These are phyloP conservation scores for Trichoderma sp. DNA, from an alignment of 2,329 filamentous ascomycete species.

Conservation along the genomic window DNA sequence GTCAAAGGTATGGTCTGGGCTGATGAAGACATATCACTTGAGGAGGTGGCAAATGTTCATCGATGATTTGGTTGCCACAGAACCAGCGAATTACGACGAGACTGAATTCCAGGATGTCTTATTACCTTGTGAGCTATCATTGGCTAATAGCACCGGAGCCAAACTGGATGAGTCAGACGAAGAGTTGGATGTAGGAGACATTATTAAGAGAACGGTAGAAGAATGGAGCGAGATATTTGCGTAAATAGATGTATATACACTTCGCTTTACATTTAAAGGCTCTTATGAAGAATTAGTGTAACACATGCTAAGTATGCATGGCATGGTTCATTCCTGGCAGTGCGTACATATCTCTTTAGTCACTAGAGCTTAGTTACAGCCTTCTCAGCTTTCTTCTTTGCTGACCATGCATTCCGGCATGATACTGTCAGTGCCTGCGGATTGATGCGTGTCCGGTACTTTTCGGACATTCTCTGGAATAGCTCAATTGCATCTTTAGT, in stretches of 20 bases:
- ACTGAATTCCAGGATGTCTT: neutral
- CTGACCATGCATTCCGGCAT: neutral
- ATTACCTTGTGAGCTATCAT: neutral
- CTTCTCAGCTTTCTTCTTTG: neutral
- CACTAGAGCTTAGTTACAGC: neutral
- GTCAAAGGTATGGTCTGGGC: constrained; percentile 47
- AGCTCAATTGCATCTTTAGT: neutral
- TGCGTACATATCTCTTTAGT: neutral
- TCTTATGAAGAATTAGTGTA: neutral
- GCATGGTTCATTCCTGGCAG: neutral
- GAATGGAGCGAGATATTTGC: neutral
- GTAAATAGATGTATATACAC: neutral
- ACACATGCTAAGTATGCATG: neutral
- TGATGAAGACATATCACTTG: constrained; percentile 46
- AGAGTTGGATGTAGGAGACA: neutral
- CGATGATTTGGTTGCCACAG: constrained; percentile 34
- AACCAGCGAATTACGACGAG: neutral
- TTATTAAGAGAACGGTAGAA: neutral
- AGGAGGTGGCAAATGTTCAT: constrained; percentile 47
- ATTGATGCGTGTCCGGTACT: neutral
- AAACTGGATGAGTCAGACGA: neutral
- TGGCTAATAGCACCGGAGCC: neutral
- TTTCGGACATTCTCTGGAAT: neutral
- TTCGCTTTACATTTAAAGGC: neutral
- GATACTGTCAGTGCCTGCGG: neutral